Evolutionary conservation across 2,329 filamentous ascomycete genomes (phyloP), one percentile per base, ranked within the genome.

Genomic region (Ilyonectria mors-panacis): DNA sequence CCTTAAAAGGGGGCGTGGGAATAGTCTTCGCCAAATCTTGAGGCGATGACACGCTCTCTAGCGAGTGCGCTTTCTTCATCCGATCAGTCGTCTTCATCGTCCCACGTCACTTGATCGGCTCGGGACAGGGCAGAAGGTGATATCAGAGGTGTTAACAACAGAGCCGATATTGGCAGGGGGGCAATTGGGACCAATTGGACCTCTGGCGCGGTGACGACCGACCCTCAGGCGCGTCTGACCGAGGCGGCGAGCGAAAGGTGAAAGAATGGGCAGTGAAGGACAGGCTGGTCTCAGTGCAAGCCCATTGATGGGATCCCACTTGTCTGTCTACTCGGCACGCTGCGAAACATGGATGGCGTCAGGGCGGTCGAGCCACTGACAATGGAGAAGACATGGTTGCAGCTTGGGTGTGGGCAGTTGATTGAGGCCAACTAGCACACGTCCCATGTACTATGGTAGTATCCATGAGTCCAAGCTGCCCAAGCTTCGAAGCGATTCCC

Each of bases 161-260:
- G 47, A n/a, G 10, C 42, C 65, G 54, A 65, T 75, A 75, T 73
- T 67, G 35, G 23, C 73, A 72, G 56, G 70, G 55, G 72, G 21
- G 58, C 33, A 47, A 54, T 54, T 39, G 56, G 30, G 55, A 56
- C 63, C 59, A 69, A 66, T 57, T 61, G 44, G 57, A n/a, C 30
- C 50, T 42, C 26, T 44, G 56, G 35, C 45, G 56, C 28, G 19
- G 56, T 61, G 44, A 60, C 35, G 58, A 50, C 48, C 26, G 37
- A 30, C 37, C 42, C 28, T 30, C 48, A 54, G 39, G 55, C 13
- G 51, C 30, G 50, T 50, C 26, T 54, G 30, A 23, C 28, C 12
- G 26, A 55, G 45, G 35, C 23, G n/a, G 35, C 28, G 7, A n/a
- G 15, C 9, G 21, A 23, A 35, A n/a, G 58, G 17, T 35, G 57